phyloP scores from a whole-genome alignment of 2,329 filamentous ascomycete genomes.

The Scedosporium dehoogii region DNA sequence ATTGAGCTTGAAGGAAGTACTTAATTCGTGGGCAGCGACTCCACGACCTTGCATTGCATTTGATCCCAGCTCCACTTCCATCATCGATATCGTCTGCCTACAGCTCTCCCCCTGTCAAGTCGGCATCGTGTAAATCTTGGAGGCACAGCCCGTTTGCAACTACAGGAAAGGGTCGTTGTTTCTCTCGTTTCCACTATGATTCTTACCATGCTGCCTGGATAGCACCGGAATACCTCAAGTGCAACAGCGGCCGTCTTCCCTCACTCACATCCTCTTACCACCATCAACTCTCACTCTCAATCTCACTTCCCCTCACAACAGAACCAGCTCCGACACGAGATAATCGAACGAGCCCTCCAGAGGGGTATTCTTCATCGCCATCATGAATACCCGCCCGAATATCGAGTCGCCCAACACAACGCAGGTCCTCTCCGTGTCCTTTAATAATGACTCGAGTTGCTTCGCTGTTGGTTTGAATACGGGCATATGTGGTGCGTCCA shows the following conservation, averaged over 20 bases:
- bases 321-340: background rate
- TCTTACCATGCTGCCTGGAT: background rate
- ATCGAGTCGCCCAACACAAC: conserved; percentile 70
- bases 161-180: background rate
- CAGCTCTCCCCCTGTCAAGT: background rate
- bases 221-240: background rate
- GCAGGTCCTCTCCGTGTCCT: conserved; percentile 70
- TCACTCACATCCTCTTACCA: background rate
- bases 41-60: background rate
- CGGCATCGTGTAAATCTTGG: background rate
- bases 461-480: conserved; percentile 82
- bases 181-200: background rate
- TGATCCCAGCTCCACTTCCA: background rate
- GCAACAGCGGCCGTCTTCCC: background rate
- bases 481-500: conserved; percentile 66
- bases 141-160: background rate
- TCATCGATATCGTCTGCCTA: background rate
- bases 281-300: background rate
- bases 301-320: background rate
- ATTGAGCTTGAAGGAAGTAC: background rate
- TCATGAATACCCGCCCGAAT: conserved; percentile 81
- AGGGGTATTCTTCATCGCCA: conserved; percentile 12
- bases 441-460: conserved; percentile 76
- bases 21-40: background rate
- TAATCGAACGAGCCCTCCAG: background rate